Evolutionary conservation across 306 rosid species (phyloP), one percentile per base, ranked within the genome.

Genomic region (Rosa chinensis): DNA sequence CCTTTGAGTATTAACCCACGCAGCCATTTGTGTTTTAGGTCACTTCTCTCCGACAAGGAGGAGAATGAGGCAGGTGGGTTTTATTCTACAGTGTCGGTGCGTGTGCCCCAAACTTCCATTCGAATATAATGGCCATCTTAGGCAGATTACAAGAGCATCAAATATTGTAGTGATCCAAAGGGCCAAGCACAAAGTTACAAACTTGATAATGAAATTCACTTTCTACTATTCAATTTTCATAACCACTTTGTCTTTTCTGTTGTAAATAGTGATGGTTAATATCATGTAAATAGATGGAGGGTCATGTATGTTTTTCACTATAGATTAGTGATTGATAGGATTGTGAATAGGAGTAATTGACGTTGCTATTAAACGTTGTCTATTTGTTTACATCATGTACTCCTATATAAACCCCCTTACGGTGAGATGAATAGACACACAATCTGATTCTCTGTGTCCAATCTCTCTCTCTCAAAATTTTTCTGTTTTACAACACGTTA

Each of bases 1-100:
- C 76, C 77, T 77, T 82, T 70, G 82, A 83, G 84, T 7, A 76
- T 59, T 79, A 75, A 73, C 64, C 68, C 74, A 78, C 76, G 78
- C 82, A 18, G 66, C 69, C 77, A 55, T 74, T 42, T 70, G 42
- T 25, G 44, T 37, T 3, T 71, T 61, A 40, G 70, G 70, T 59
- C 35, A 63, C 69, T 44, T 16, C 72, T 76, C 69, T 58, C 77
- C 58, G 56, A 82, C 78, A 56, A 56, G 58, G 67, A 79, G 20
- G 37, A 11, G 76, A 70, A 78, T 18, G 64, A 58, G 76, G 10
- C 67, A 70, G 58, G 53, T 18, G 45, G 68, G 81, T 52, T 42
- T 32, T 23, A 21, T 39, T 21, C 32, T 77, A 18, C 43, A 69
- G 55, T 74, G 72, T 44, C 82, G 79, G 55, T 79, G 87, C 83